A percentile compares a stretch with the other conserved stretches of the same genome.
Conservation (phyloP, 129 eudicot species). For the Pulicaria dysenterica region DNA sequence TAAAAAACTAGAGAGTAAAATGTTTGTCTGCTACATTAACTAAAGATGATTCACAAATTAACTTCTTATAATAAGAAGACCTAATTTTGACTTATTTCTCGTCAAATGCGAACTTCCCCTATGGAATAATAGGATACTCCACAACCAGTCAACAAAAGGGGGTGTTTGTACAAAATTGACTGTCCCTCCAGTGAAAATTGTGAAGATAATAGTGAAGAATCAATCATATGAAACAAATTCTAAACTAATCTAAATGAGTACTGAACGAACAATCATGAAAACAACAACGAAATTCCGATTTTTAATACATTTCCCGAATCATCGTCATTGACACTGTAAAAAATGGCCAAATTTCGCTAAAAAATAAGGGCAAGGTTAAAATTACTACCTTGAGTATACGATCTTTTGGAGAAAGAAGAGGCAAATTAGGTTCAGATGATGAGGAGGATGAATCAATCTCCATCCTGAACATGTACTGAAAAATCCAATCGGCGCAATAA, state of each 20-base stretch:
- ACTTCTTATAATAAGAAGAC: constrained; percentile 9
- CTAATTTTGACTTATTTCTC: constrained; percentile 11
- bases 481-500: constrained; percentile 65
- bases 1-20: neutral
- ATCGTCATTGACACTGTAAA: neutral
- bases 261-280: neutral
- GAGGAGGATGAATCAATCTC: constrained; percentile 61
- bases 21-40: neutral
- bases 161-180: constrained; percentile 13
- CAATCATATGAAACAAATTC: neutral
- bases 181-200: constrained; percentile 17
- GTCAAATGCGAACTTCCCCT: constrained; percentile 13
- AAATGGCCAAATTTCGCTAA: constrained; percentile 20
- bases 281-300: constrained; percentile 1
- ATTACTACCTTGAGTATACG: constrained; percentile 60
- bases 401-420: constrained; percentile 49
- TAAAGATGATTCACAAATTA: neutral
- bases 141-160: constrained; percentile 20
- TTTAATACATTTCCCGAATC: constrained; percentile 16
- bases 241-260: neutral
- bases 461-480: constrained; percentile 54
- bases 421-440: constrained; percentile 45
- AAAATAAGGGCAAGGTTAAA: neutral
- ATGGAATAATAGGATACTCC: neutral
- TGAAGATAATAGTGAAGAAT: neutral